These are phyloP conservation scores for Marasmius fiardii DNA, from an alignment of 1,284 basidiomycete species.

Conservation along the genomic window DNA sequence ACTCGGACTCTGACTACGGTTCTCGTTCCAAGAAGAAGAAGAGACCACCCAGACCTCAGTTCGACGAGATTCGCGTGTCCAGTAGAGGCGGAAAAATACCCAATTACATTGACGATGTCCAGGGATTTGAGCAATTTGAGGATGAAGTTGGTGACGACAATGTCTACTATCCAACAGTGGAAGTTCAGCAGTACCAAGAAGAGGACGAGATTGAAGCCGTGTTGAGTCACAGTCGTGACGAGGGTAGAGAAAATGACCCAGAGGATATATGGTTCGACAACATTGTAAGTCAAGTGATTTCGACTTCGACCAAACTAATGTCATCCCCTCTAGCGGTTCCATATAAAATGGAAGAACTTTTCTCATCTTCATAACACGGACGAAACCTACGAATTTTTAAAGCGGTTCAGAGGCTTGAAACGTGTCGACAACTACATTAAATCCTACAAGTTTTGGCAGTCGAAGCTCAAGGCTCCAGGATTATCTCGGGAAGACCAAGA, in stretches of 20 bases:
- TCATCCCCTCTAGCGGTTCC: conserved; percentile 68
- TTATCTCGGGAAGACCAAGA: conserved; percentile 89
- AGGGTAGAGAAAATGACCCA: conserved; percentile 69
- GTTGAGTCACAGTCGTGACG: conserved; percentile 78
- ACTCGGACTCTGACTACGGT: conserved; percentile 89
- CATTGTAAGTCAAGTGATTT: conserved; percentile 53
- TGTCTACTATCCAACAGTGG: conserved; percentile 49
- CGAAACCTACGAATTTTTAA: conserved; percentile 93
- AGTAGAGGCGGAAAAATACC: conserved; percentile 79
- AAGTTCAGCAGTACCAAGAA: conserved; percentile 52
- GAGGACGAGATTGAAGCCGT: conserved; percentile 91
- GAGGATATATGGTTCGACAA: conserved; percentile 85
- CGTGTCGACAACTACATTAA: conserved; percentile 99
- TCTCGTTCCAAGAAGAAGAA: conserved; percentile 86
- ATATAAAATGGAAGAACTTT: conserved; percentile 95
- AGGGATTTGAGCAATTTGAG: conserved; percentile 78
- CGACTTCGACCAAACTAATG: conserved; percentile 12
- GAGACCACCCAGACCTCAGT: conserved; percentile 47
- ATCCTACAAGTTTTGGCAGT: conserved; percentile 72
- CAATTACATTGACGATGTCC: conserved; percentile 83
- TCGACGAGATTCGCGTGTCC: conserved; percentile 75
- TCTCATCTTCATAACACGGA: conserved; percentile 96
- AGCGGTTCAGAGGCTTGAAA: conserved; percentile 91
- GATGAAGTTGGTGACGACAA: conserved; percentile 49
- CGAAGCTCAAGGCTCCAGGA: conserved; percentile 63